Evolutionary conservation across 1,284 basidiomycete genomes (phyloP).

Genomic region (Cyathus olla): DNA sequence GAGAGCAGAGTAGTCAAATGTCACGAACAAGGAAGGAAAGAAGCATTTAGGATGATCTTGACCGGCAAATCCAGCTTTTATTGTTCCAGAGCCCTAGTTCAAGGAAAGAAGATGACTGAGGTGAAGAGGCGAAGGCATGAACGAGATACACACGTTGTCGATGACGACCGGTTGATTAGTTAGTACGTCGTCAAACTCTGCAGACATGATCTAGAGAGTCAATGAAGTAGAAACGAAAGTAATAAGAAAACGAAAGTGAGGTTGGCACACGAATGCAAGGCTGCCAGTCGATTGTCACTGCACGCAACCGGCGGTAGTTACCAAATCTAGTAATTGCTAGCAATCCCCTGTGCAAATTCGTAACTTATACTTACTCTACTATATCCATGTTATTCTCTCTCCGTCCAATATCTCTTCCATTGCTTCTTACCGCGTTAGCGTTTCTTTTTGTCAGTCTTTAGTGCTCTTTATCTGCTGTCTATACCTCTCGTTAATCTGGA

Average conservation of each 20-base stretch:
- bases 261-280: no score
- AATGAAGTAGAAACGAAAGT: no score
- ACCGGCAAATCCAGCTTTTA: slow-evolving; percentile 98
- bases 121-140: slow-evolving; percentile 12
- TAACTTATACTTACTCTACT: no score
- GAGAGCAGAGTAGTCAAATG: not conserved
- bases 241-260: no score
- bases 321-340: no score
- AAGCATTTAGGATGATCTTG: slow-evolving; percentile 98
- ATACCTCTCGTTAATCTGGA: slow-evolving; percentile 21
- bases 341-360: no score
- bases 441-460: no score
- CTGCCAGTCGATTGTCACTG: no score
- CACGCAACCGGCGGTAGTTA: no score
- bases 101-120: slow-evolving; percentile 23
- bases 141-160: slow-evolving; percentile 82
- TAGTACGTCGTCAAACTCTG: slow-evolving; percentile 90
- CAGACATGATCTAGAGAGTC: slow-evolving; percentile 57
- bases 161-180: slow-evolving; percentile 96
- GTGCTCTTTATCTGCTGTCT: not conserved
- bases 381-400: not conserved
- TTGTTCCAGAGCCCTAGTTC: slow-evolving; percentile 94
- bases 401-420: not conserved
- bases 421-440: not conserved
- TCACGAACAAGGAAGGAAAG: slow-evolving; percentile 95